Percentiles rank a stretch among this genome's conserved stretches.
Conservation (phyloP, 2,329 filamentous ascomycete genomes). For the Bimuria novae-zelandiae region DNA sequence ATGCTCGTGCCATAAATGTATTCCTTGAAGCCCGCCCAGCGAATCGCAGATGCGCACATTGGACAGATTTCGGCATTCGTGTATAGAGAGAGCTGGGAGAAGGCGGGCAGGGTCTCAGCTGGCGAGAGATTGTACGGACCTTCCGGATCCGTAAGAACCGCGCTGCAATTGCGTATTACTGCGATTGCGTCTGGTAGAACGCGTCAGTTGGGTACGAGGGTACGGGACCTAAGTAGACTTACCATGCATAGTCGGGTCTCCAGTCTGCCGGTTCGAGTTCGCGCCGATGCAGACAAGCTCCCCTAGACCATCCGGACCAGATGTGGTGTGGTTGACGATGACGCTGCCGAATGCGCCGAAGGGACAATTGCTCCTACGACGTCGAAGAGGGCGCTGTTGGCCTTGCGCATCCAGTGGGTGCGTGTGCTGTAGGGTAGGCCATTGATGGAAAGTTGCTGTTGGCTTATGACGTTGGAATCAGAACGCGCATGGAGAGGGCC, state of each 20-base stretch:
- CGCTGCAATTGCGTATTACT: not conserved
- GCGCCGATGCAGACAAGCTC: conserved; percentile 2
- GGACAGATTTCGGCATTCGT: conserved; percentile 2
- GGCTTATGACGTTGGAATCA: not conserved
- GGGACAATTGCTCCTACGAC: conserved; percentile 19
- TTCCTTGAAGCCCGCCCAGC: conserved; percentile 3
- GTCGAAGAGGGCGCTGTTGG: not conserved
- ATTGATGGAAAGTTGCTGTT: not conserved
- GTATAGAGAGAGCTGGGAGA: not conserved
- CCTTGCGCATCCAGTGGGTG: conserved; percentile 1
- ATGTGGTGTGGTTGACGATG: conserved; percentile 1
- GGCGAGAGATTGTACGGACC: conserved; percentile 48
- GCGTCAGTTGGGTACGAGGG: conserved; percentile 37
- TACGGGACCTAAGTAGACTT: not conserved
- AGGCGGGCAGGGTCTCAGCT: not conserved
- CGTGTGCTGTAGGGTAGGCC: not conserved
- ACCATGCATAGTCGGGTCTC: conserved; percentile 58
- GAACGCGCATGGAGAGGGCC: not conserved
- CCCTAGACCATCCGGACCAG: conserved; percentile 36
- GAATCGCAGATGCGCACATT: conserved; percentile 1
- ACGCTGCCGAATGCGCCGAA: not conserved
- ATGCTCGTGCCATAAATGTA: conserved; percentile 2
- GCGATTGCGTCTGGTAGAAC: not conserved
- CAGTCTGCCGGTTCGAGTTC: conserved; percentile 41
- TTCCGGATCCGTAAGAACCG: not conserved